Percentiles rank a stretch among this genome's conserved stretches.
phyloP scores from a whole-genome alignment of 2,329 filamentous ascomycete species.

The Peltaster fructicola region DNA sequence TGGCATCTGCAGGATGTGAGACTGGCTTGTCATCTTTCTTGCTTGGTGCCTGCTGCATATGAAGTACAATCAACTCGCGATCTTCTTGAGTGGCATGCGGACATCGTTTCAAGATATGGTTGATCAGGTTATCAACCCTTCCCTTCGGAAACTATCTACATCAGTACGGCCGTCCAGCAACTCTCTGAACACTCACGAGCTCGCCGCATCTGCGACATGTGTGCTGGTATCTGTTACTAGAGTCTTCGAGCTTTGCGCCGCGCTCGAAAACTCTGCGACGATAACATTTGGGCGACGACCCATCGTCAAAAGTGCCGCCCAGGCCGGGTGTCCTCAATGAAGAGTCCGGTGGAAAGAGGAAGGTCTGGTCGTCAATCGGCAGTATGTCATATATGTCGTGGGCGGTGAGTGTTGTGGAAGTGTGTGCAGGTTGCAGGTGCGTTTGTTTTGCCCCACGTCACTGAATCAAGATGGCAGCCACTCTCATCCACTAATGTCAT shows the following conservation, averaged over 20 bases:
- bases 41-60: slow-evolving; percentile 16
- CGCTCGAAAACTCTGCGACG: slow-evolving; percentile 79
- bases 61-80: slow-evolving; percentile 31
- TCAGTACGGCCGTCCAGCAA: slow-evolving; percentile 2
- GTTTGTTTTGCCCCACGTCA: too few species aligned
- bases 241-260: slow-evolving; percentile 70
- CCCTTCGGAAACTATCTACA: slow-evolving; percentile 56
- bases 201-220: slow-evolving; percentile 79
- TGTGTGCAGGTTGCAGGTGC: too few species aligned
- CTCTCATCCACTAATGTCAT: too few species aligned
- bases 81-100: slow-evolving; percentile 46
- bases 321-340: slow-evolving; percentile 3
- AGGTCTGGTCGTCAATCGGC: too few species aligned
- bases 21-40: neutral
- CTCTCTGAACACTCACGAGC: slow-evolving; percentile 26
- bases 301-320: slow-evolving; percentile 36
- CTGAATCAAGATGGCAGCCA: too few species aligned
- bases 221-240: slow-evolving; percentile 81
- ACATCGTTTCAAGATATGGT: slow-evolving; percentile 74
- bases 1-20: neutral
- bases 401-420: too few species aligned
- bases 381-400: too few species aligned
- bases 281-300: slow-evolving; percentile 69
- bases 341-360: slow-evolving; percentile 3
- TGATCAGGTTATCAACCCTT: slow-evolving; percentile 63